Base-by-base conservation (phyloP, 352 stramenopile genomes). In the Phytophthora foliorum region DNA sequence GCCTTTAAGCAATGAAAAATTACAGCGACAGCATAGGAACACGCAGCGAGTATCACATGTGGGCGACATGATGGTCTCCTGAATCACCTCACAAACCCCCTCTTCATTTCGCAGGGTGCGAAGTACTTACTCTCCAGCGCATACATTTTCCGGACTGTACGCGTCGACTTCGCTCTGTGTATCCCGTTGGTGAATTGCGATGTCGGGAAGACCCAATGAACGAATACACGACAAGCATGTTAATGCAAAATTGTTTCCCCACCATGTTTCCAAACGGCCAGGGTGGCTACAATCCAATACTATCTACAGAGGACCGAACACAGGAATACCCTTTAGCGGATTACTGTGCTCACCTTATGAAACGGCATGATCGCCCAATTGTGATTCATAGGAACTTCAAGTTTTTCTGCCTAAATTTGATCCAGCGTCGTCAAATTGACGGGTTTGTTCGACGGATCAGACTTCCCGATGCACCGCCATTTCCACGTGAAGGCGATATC, bases 401-500 rank as follows among this genome's bases (percentile, higher is more conserved):
- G 4, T 69, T 69, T 11, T 46, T 69, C 13, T 69, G 61, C 14
- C 16, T 57, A 0, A 69, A 66, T n/a, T 21, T 63, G 5, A 63
- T 53, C n/a, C n/a, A n/a, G n/a, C n/a, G n/a, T n/a, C n/a, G n/a
- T n/a, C n/a, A n/a, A n/a, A n/a, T n/a, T n/a, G 52, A 69, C n/a
- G 51, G 52, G 3, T 5, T 69, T 2, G 52, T 69, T 3, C 44
- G 52, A n/a, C 38, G 29, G 9, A 34, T 34, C 8, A 67, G 22
- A 8, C 29, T 34, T 34, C 29, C 29, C 14, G 4, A 29, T 9
- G 6, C 27, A 21, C 13, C 22, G 13, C 21, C 6, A 5, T 2
- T 13, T 9, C 29, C 4, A 34, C 4, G 4, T 34, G 2, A 46
- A 46, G 17, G 24, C 6, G 17, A 46, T 6, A 6, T 46, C 39